A percentile compares a stretch with the other conserved stretches of the same genome.
phyloP scores from a whole-genome alignment of 257 asterid genomes.

The Echium plantagineum region DNA sequence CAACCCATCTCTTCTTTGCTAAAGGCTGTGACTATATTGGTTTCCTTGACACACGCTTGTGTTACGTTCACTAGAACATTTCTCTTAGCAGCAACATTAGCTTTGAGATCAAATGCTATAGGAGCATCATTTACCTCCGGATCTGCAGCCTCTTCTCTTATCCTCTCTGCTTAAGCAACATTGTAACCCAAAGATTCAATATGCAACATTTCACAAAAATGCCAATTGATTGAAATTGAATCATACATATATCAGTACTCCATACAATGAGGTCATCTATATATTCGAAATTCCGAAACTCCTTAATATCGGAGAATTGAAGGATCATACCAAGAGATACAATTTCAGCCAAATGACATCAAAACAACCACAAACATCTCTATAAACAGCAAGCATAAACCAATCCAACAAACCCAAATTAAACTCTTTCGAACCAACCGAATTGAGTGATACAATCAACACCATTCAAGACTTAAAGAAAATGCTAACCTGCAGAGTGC shows the following conservation, averaged over 20 bases:
- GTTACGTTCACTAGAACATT: slow-evolving; percentile 19
- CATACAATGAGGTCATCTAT: not conserved
- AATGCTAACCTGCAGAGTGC: slow-evolving; percentile 26
- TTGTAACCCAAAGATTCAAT: slow-evolving; percentile 8
- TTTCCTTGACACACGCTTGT: slow-evolving; percentile 18
- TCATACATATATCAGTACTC: not conserved
- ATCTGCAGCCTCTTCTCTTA: slow-evolving; percentile 11
- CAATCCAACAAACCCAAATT: not conserved
- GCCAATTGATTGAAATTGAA: not conserved
- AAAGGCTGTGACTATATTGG: slow-evolving; percentile 9
- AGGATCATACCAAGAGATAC: not conserved
- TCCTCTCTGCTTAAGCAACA: slow-evolving; percentile 42
- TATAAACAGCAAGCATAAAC: not conserved
- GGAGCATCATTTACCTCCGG: slow-evolving; percentile 15
- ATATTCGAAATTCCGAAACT: not conserved
- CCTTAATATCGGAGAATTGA: not conserved
- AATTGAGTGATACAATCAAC: not conserved
- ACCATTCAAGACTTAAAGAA: not conserved
- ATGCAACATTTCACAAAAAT: not conserved
- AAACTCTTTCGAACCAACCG: not conserved
- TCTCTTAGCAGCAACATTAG: slow-evolving; percentile 20
- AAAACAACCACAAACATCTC: not conserved
- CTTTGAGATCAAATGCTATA: slow-evolving; percentile 45
- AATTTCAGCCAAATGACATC: no score
- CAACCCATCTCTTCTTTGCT: slow-evolving; percentile 17